Conservation (phyloP, 2,329 filamentous ascomycete genomes). For the Xylariaceae sp. region DNA sequence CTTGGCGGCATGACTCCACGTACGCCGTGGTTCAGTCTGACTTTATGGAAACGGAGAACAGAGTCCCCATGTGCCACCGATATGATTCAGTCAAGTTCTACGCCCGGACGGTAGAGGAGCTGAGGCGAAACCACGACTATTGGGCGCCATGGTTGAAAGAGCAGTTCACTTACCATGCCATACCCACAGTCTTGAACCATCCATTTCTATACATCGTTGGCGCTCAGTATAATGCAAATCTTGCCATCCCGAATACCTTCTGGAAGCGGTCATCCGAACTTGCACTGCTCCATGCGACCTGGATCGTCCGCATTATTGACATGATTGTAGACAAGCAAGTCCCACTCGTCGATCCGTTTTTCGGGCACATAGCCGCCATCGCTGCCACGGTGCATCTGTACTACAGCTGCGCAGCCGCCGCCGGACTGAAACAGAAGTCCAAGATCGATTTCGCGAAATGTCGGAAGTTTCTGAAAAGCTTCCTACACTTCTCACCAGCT, state of each 20-base stretch:
- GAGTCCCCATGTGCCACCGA: conserved; percentile 20
- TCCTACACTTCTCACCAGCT: conserved; percentile 16
- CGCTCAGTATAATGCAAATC: conserved; percentile 17
- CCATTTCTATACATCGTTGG: conserved; percentile 20
- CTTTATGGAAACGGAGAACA: conserved; percentile 20
- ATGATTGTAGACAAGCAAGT: conserved; percentile 21
- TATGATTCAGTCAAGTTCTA: conserved; percentile 22
- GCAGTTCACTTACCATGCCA: conserved; percentile 19
- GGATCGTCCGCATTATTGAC: conserved; percentile 20
- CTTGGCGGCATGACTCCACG: conserved; percentile 18
- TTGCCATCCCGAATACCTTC: conserved; percentile 19
- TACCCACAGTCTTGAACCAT: conserved; percentile 20
- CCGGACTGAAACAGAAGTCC: conserved; percentile 19
- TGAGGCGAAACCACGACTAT: conserved; percentile 16
- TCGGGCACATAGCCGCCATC: conserved; percentile 18
- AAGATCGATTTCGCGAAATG: conserved; percentile 19
- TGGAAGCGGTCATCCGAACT: conserved; percentile 19
- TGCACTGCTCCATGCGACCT: conserved; percentile 19
- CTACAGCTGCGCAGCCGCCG: conserved; percentile 18
- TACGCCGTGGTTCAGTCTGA: conserved; percentile 20
- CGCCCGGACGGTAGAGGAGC: conserved; percentile 16
- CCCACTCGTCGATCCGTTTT: conserved; percentile 17
- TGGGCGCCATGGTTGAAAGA: conserved; percentile 19
- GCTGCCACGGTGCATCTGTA: conserved; percentile 20
- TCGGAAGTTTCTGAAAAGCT: conserved; percentile 16